Evolutionary conservation across 192 early-diverging fungal genomes (phyloP), one percentile per base, ranked within the genome.

Genomic region (Rhizoclosmatium globosum): DNA sequence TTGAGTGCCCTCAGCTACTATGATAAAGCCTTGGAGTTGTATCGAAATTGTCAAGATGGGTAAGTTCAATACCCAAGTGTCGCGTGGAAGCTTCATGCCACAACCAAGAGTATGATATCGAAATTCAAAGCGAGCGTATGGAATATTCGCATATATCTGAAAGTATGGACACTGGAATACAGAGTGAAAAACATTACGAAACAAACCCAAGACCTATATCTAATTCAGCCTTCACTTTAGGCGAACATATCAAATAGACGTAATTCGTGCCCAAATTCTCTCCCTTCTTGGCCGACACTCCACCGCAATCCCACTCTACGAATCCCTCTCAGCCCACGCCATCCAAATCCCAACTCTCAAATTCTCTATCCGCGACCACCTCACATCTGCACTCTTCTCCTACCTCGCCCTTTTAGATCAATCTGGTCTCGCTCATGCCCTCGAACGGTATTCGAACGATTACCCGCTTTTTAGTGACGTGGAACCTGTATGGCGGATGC

Each of bases 401-500:
- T 19, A 9, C 2, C 11, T 76, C 13, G 61, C 62, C 4, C 31
- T 66, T 31, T 45, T 66, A 23, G 64, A 76, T 41, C 61, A 66
- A 13, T 7, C 9, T 3, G 64, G 46, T 9, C 41, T 76, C 39
- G 9, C 47, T 23, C 7, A 41, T 31, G 42, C 45, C 4, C 47
- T 76, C 11, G 4, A 64, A 23, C 15, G 45, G 13, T 64, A 66
- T 56, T 13, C 47, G 0, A 64, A 76, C 7, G 39, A 45, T 13
- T 76, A 76, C 39, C 47, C 74, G 15, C 39, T 67, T 13, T 76
- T 76, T 76, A 38, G 47, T 6, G 74, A 76, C 41, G 64, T 66
- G n/a, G 74, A 76, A 47, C 74, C 74, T 11, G 47, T 67, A 11
- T 76, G 74, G 74, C 39, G 74, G 41, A 76, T 76, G 74, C 50